Evolutionary conservation across 345 rosid genomes (phyloP).

Genomic region (Citrus sp.): DNA sequence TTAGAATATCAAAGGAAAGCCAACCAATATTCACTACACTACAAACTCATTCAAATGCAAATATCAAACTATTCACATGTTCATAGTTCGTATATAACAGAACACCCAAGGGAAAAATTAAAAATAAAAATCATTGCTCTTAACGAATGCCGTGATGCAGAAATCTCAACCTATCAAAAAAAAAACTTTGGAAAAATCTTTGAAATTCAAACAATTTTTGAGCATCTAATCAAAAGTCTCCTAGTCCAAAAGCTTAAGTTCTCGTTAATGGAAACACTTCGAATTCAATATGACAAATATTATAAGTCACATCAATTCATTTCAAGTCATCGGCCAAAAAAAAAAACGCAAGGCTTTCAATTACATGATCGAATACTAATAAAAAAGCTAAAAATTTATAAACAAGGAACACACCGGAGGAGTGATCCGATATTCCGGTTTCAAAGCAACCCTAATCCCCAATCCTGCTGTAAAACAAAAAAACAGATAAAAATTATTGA

Average conservation of each 20-base stretch:
- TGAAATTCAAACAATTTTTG: neutral
- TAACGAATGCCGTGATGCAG: neutral
- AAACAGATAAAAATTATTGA: neutral
- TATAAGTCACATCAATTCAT: neutral
- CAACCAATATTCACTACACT: neutral
- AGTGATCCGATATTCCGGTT: slow-evolving; percentile 79
- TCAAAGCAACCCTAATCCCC: slow-evolving; percentile 67
- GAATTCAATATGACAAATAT: neutral
- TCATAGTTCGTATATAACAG: neutral
- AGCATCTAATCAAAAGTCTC: neutral
- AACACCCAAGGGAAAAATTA: too few relatives aligned
- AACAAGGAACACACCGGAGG: slow-evolving; percentile 57
- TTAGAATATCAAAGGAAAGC: neutral
- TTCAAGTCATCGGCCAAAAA: neutral
- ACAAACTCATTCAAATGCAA: neutral
- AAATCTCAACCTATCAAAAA: neutral
- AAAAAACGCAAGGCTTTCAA: neutral
- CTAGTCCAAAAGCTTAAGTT: neutral
- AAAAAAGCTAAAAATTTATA: neutral
- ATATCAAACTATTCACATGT: neutral
- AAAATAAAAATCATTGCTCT: neutral
- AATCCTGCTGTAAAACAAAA: slow-evolving; percentile 54
- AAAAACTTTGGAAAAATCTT: neutral
- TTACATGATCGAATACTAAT: neutral
- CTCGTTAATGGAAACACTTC: neutral